Evolutionary conservation across 1,139 yeast genomes (phyloP).

Genomic region (Debaryomyces fabryi): DNA sequence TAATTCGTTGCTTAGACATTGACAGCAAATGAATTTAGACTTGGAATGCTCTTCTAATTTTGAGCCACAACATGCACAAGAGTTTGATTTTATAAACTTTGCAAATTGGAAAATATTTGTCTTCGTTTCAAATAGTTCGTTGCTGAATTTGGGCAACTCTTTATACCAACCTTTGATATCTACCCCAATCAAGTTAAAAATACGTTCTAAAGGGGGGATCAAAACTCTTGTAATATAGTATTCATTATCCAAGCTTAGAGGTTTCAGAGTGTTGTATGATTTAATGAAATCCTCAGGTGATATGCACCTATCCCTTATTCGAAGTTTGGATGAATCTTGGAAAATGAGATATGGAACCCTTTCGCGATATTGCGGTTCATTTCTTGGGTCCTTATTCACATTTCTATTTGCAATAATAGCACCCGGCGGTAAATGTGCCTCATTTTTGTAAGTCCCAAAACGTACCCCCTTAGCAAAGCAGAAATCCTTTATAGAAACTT

Average conservation of each 20-base stretch:
- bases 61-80: constrained; percentile 32
- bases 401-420: constrained; percentile 73
- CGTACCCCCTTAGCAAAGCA: constrained; percentile 92
- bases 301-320: constrained; percentile 78
- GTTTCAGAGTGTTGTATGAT: constrained; percentile 33
- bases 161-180: constrained; percentile 76
- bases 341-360: constrained; percentile 85
- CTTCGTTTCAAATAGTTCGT: constrained; percentile 7
- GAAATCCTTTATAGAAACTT: constrained; percentile 74
- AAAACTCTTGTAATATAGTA: constrained; percentile 83
- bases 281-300: constrained; percentile 72
- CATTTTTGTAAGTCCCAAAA: constrained; percentile 78
- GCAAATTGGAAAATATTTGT: constrained; percentile 17
- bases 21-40: constrained; percentile 22
- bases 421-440: constrained; percentile 81
- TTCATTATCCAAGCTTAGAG: constrained; percentile 66
- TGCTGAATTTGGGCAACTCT: constrained; percentile 55
- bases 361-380: constrained; percentile 86
- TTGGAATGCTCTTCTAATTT: constrained; percentile 10
- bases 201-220: constrained; percentile 86
- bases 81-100: constrained; percentile 18
- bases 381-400: constrained; percentile 64
- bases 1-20: constrained; percentile 25
- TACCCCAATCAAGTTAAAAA: constrained; percentile 82
- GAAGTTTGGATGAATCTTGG: constrained; percentile 62